A percentile compares a stretch with the other conserved stretches of the same genome.
phyloP scores from a whole-genome alignment of 2,329 filamentous ascomycete genomes.

The Fusarium piperis region DNA sequence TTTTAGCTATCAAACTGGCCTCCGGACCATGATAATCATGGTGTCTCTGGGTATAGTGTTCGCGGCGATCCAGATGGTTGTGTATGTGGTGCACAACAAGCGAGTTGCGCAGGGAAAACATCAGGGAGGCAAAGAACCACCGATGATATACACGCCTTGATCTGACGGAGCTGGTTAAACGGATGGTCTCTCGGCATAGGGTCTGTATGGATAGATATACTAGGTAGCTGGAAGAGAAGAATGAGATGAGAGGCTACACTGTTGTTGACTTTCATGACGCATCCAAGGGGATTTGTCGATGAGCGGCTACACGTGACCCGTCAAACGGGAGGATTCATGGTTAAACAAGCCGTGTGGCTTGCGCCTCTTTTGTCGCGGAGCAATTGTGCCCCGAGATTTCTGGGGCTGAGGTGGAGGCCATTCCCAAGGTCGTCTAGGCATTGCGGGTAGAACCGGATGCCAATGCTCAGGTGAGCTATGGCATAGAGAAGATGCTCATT shows the following conservation, averaged over 20 bases:
- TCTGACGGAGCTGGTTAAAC: not conserved
- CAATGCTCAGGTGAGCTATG: slow-evolving; percentile 5
- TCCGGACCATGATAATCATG: slow-evolving; percentile 3
- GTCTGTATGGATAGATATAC: not conserved
- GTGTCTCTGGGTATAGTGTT: not conserved
- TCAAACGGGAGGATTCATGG: not conserved
- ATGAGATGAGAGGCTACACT: not conserved
- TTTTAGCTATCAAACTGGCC: not conserved
- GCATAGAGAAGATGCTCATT: not conserved
- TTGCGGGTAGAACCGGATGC: slow-evolving; percentile 20
- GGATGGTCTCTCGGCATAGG: not conserved
- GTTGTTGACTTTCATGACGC: too few species aligned
- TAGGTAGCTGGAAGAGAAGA: not conserved
- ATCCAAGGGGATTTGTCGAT: too few species aligned
- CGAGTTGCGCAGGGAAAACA: slow-evolving; percentile 24
- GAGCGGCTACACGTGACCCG: not conserved
- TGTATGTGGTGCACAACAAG: not conserved
- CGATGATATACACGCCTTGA: slow-evolving; percentile 10
- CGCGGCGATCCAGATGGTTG: not conserved
- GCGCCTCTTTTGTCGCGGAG: not conserved
- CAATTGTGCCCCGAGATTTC: slow-evolving; percentile 3
- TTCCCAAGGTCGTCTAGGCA: not conserved
- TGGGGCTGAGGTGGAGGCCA: slow-evolving; percentile 1
- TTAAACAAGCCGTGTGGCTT: not conserved
- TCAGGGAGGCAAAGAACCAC: not conserved